A percentile compares a stretch with the other conserved stretches of the same genome.
Conservation (phyloP, 306 rosid genomes). For the Fragaria vesca region DNA sequence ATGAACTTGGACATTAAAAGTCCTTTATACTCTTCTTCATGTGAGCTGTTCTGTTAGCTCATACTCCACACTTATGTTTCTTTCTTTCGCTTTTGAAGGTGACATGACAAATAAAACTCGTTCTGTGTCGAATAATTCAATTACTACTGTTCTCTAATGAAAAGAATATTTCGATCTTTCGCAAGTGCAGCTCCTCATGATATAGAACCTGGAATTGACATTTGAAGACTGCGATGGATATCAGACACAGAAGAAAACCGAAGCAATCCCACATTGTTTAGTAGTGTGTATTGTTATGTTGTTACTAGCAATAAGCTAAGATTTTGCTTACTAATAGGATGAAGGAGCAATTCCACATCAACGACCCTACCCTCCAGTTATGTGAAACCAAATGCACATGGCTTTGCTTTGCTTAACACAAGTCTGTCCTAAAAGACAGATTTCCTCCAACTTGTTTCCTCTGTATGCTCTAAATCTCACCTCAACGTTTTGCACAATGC, state of each 20-base stretch:
- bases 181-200: background rate
- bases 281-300: background rate
- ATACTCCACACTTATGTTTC: background rate
- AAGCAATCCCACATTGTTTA: background rate
- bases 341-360: conserved; percentile 3
- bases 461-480: background rate
- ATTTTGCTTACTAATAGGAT: background rate
- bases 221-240: conserved; percentile 6
- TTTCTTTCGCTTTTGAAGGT: background rate
- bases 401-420: conserved; percentile 14
- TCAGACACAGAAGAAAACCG: background rate
- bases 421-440: background rate
- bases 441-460: conserved; percentile 14
- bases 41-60: background rate
- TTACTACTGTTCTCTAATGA: background rate
- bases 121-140: background rate
- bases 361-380: conserved; percentile 28
- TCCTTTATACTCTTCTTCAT: background rate
- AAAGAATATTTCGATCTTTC: background rate
- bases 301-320: background rate
- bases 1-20: background rate
- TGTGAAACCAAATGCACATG: conserved; percentile 33
- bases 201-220: conserved; percentile 4
- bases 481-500: background rate
- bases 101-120: background rate